Base-by-base conservation (phyloP, 2,329 filamentous ascomycete species). In the Phyllosticta citriasiana region DNA sequence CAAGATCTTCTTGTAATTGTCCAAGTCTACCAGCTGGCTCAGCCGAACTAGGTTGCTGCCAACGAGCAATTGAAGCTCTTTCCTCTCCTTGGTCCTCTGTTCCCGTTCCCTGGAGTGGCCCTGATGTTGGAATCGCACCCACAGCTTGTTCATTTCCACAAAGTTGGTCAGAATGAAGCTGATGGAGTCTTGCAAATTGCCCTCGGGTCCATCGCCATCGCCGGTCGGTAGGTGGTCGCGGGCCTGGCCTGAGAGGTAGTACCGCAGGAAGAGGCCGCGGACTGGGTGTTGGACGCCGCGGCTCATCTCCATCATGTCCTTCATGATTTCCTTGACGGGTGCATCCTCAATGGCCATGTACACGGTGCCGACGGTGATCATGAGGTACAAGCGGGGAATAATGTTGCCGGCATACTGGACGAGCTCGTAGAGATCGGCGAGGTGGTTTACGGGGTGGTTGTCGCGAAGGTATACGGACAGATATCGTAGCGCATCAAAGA, bases 301-400 rank as follows among this genome's bases (percentile, higher is more conserved):
- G 76, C 91, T 97, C 94, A 99, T 99, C 76, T 99, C 94, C 94
- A 99, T 99, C 94, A 99, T 99, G 75, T 99, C 94, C 78, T 99
- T 99, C 94, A 99, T 99, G 61, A 99, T 91, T 79, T 99, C 94
- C 78, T 99, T 99, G 67, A 99, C 94, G 0, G 94, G 94, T 62
- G 95, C 94, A 81, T 97, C 94, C 70, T 94, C 89, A 71, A 99
- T 95, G 26, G 90, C 88, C 94, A 99, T 99, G 80, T 99, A 99
- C 56, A 96, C 95, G 2, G 94, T 99, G 62, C 94, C 94, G 50
- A 99, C 95, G 0, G 95, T 99, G 71, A 99, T 94, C 95, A 99
- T 99, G 63, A 99, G 87, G 74, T 99, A 99, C 64, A 99, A 80
- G 66, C 94, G 87, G 25, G 94, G 94, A 63, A 99, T 88, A 67